Conservation (phyloP, 768 basidiomycete species). For the Porphyrellus cyaneotinctus region DNA sequence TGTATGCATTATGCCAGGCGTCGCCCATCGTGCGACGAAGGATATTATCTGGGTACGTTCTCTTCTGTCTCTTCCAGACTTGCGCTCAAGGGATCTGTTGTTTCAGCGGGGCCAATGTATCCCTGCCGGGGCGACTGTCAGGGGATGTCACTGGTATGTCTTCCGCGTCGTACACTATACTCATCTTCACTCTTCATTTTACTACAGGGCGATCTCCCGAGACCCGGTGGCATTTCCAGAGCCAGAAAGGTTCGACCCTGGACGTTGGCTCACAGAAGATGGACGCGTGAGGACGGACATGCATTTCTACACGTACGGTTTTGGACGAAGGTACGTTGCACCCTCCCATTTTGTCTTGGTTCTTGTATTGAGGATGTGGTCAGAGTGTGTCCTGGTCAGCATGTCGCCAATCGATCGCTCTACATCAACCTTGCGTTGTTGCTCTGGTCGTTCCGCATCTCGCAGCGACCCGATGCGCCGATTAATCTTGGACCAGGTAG, state of each 20-base stretch:
- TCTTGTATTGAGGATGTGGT: not conserved
- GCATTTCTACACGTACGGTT: conserved; percentile 2
- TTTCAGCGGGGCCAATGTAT: conserved; percentile 9
- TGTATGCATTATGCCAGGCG: conserved; percentile 31
- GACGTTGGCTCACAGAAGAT: conserved; percentile 4
- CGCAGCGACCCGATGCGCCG: conserved; percentile 42
- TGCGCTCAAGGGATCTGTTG: too few relatives aligned
- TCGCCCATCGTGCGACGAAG: conserved; percentile 56
- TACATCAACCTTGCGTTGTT: conserved; percentile 58
- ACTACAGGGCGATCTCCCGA: conserved; percentile 11
- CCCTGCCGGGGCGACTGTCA: conserved; percentile 10
- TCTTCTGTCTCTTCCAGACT: not conserved
- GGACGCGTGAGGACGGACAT: not conserved
- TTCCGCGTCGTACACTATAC: not conserved
- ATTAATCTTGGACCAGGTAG: conserved; percentile 47
- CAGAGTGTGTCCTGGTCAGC: conserved; percentile 58
- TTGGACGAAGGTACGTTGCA: not conserved
- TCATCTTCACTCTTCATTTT: not conserved
- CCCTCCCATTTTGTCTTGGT: not conserved
- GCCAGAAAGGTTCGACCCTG: conserved; percentile 11
- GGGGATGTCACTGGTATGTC: conserved; percentile 13
- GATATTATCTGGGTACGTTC: conserved; percentile 54
- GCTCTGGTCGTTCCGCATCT: conserved; percentile 58
- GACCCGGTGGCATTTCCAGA: conserved; percentile 12
- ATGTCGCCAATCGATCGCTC: conserved; percentile 43